A percentile compares a stretch with the other conserved stretches of the same genome.
Conservation (phyloP, 192 early-diverging fungal species). For the Phlyctochytrium planicorne region DNA sequence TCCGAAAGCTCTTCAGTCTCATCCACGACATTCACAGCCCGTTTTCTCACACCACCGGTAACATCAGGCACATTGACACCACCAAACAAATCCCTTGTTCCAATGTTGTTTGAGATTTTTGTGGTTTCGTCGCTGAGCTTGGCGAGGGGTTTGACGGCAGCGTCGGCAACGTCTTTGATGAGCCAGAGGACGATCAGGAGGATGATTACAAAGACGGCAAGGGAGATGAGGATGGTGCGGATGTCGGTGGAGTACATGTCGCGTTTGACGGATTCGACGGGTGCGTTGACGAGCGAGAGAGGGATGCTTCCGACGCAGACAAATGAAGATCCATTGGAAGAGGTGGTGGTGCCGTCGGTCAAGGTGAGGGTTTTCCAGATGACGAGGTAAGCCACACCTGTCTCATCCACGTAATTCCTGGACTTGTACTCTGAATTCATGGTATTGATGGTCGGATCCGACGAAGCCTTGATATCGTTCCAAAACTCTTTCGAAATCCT, state of each 20-base stretch:
- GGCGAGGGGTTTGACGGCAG: slow-evolving; percentile 18
- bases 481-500: slow-evolving; percentile 9
- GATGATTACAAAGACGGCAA: slow-evolving; percentile 28
- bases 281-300: slow-evolving; percentile 23
- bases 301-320: slow-evolving; percentile 30
- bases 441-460: slow-evolving; percentile 2
- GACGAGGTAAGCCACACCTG: slow-evolving; percentile 20
- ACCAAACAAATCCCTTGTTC: slow-evolving; percentile 25
- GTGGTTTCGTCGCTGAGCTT: slow-evolving; percentile 17
- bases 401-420: slow-evolving; percentile 2
- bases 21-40: slow-evolving; percentile 9
- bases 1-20: slow-evolving; percentile 32
- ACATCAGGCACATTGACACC: slow-evolving; percentile 16
- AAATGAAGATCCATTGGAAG: slow-evolving; percentile 8
- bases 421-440: slow-evolving; percentile 3
- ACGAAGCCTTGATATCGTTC: slow-evolving; percentile 11
- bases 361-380: slow-evolving; percentile 26
- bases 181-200: slow-evolving; percentile 22
- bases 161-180: slow-evolving; percentile 17
- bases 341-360: slow-evolving; percentile 6
- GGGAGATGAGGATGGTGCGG: slow-evolving; percentile 8
- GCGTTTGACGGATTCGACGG: slow-evolving; percentile 23
- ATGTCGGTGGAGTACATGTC: slow-evolving; percentile 19
- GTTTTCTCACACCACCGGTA: not conserved
- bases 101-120: slow-evolving; percentile 35